Base-by-base conservation (phyloP, 1,284 basidiomycete genomes). In the Schizophyllum amplum region DNA sequence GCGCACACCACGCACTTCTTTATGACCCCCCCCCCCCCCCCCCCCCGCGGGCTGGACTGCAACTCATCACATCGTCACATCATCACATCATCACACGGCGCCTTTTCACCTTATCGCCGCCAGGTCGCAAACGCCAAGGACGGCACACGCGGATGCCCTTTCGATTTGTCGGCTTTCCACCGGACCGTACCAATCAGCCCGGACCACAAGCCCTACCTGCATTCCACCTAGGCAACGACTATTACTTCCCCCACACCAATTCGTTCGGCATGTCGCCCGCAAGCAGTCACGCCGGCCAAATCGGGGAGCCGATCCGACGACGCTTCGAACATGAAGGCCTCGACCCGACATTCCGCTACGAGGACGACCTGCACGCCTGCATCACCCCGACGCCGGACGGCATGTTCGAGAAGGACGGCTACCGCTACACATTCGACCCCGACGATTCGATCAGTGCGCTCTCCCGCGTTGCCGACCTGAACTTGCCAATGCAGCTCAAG, bases 151-250 rank as follows among this genome's bases (percentile, higher is more conserved):
- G 68, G 64, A 1, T 67, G 69, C 7, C 61, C 66, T 0, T 54
- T 68, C 3, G 68, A 71, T 47, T 63, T 68, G 24, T 60, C 63
- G 5, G 57, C 63, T 0, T 67, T 66, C 0, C 69, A 68, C 47
- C 58, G 69, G 0, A 63, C 61, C 0, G 60, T 65, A 6, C 67
- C 65, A 1, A 58, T 67, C 13, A 47, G 55, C 6, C 64, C 65
- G 0, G 47, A 59, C 9, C 64, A 70, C 60, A 67, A 67, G 25
- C 55, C 62, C 0, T 66, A 52, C 55, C 25, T 68, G 67, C 65
- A 1, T 51, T 66, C 0, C 48, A 55, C 4, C 54, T 54, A n/a
- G 24, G 60, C 20, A 56, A 51, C 5, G 9, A 24, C 0, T 63
- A 58, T 22, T 61, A 54, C 17, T 23, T 62, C 13, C 62, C 65